Percentiles rank a stretch among this genome's conserved stretches.
Evolutionary conservation across 108 stramenopile genomes (phyloP).

Genomic region (Nannochloropsis oceanica): DNA sequence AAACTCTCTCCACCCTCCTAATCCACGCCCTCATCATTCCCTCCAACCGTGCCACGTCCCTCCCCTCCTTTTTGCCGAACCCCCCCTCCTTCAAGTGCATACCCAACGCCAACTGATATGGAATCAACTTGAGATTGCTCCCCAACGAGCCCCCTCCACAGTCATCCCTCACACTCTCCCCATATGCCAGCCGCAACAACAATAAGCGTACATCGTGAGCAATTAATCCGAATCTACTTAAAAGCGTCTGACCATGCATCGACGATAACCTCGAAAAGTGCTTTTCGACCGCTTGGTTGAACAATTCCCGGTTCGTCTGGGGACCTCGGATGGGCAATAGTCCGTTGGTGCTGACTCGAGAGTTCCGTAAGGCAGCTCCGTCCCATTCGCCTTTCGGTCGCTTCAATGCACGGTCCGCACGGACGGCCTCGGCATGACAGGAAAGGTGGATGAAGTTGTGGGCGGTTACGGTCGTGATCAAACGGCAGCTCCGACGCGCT

Average conservation of each 20-base stretch:
- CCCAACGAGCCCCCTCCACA: constrained; percentile 26
- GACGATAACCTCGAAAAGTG: constrained; percentile 26
- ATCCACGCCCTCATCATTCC: neutral
- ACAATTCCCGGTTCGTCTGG: constrained; percentile 9
- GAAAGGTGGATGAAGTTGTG: constrained; percentile 23
- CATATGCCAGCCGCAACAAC: constrained; percentile 27
- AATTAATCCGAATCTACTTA: constrained; percentile 13
- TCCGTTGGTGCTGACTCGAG: constrained; percentile 27
- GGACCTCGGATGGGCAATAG: constrained; percentile 27
- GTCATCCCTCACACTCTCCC: constrained; percentile 29
- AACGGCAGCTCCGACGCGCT: neutral
- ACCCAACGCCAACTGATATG: constrained; percentile 24
- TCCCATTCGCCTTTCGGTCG: constrained; percentile 34
- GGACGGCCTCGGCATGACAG: constrained; percentile 32
- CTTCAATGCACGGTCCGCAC: constrained; percentile 23
- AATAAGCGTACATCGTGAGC: constrained; percentile 29
- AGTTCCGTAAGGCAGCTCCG: constrained; percentile 37
- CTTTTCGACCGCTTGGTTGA: constrained; percentile 22
- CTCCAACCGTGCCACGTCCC: neutral
- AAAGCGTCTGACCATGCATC: neutral
- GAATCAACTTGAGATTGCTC: constrained; percentile 33
- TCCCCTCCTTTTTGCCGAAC: neutral
- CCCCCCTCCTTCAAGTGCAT: neutral
- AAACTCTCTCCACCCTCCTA: neutral
- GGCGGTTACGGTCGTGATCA: constrained; percentile 16